phyloP scores from a whole-genome alignment of 768 basidiomycete species.

The Suillus luteus region DNA sequence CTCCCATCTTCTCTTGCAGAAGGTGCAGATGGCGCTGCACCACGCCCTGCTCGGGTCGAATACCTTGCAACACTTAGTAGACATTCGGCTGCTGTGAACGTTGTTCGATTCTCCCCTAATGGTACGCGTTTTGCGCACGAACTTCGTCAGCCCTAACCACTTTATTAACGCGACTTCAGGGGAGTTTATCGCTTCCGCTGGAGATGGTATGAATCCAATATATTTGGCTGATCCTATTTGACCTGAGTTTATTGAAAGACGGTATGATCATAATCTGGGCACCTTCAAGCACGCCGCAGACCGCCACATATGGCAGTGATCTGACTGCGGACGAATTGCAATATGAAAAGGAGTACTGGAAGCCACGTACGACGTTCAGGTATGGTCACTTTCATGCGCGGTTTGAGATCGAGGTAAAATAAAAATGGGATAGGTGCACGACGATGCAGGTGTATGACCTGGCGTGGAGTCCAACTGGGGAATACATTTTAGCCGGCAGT shows the following conservation, averaged over 20 bases:
- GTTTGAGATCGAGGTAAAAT: constrained; percentile 14
- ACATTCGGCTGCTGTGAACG: constrained; percentile 95
- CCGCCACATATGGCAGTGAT: constrained; percentile 82
- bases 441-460: constrained; percentile 97
- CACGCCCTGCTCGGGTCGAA: constrained; percentile 84
- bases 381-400: constrained; percentile 34
- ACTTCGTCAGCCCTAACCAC: background rate
- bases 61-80: constrained; percentile 92
- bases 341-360: constrained; percentile 96
- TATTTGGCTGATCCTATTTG: constrained; percentile 14
- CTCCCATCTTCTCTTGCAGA: constrained; percentile 60
- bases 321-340: constrained; percentile 74
- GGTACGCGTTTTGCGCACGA: constrained; percentile 48
- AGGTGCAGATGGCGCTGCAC: constrained; percentile 33
- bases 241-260: constrained; percentile 49
- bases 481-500: constrained; percentile 93
- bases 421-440: constrained; percentile 63
- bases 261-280: constrained; percentile 98
- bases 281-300: constrained; percentile 70
- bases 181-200: constrained; percentile 92
- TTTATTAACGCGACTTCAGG: constrained; percentile 46
- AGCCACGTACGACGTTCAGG: constrained; percentile 83
- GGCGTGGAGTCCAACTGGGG: constrained; percentile 95
- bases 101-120: constrained; percentile 93
- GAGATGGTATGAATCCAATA: constrained; percentile 72